Evolutionary conservation across 1,139 yeast species (phyloP).

Genomic region (Yarrowia galli): DNA sequence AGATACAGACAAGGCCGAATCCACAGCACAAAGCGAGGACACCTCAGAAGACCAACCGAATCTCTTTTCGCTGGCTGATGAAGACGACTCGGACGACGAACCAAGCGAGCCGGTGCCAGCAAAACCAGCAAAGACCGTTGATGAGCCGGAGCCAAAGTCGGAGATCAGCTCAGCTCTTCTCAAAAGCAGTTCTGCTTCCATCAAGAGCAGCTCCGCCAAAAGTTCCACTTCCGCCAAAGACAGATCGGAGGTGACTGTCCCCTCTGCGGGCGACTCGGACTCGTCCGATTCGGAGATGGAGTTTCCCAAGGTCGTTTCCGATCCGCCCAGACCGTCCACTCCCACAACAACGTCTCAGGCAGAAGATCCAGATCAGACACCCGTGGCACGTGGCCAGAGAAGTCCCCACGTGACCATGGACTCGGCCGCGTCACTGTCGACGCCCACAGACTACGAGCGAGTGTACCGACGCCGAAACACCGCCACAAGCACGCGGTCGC

Average conservation of each 20-base stretch:
- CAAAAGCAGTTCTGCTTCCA: neutral
- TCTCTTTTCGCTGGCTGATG: slow-evolving; percentile 18
- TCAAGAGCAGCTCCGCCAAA: neutral
- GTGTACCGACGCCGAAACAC: slow-evolving; percentile 29
- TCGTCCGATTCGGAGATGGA: slow-evolving; percentile 18
- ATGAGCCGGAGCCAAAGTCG: too few species aligned
- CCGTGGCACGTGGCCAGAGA: neutral
- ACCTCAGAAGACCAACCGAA: neutral
- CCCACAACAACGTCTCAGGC: neutral
- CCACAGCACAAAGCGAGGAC: too few species aligned
- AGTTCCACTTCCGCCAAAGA: neutral
- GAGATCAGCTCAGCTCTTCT: too few species aligned
- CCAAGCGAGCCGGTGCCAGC: neutral
- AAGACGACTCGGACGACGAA: slow-evolving; percentile 13
- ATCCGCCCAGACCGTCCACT: neutral
- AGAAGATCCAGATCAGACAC: slow-evolving; percentile 9
- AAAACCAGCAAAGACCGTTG: neutral
- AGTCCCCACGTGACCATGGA: slow-evolving; percentile 24
- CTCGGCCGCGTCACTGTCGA: neutral
- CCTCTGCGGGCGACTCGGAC: neutral
- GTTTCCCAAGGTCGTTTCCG: slow-evolving; percentile 6
- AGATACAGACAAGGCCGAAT: neutral
- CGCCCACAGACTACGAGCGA: slow-evolving; percentile 14
- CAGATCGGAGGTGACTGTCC: neutral
- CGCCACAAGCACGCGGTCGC: neutral